phyloP scores from a whole-genome alignment of 1,139 yeast genomes.

The Sugiyamaella novakii region DNA sequence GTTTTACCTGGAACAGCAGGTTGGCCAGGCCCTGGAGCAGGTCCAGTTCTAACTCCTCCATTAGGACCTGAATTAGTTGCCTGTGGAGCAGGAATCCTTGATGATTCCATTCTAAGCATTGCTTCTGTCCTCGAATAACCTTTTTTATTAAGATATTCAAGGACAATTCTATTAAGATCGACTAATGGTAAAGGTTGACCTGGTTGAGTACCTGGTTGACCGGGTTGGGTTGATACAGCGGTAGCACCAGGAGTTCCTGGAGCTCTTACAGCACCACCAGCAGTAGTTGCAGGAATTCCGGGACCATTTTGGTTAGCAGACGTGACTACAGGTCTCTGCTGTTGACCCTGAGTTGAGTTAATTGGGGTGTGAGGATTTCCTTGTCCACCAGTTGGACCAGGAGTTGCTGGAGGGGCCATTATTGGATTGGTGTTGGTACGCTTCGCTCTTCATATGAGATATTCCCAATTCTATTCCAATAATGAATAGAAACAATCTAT shows the following conservation, averaged over 20 bases:
- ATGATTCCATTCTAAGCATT: conserved; percentile 84
- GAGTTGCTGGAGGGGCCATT: conserved; percentile 7
- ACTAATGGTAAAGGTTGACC: conserved; percentile 19
- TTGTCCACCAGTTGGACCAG: conserved; percentile 6
- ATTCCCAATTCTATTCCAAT: no score
- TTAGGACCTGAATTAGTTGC: conserved; percentile 26
- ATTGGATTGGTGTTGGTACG: no score
- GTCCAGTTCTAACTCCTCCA: conserved; percentile 28
- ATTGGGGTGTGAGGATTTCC: conserved; percentile 10
- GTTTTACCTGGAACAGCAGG: conserved; percentile 8
- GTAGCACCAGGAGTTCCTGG: conserved; percentile 19
- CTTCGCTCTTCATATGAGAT: no score
- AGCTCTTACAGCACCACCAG: conserved; percentile 5
- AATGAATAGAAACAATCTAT: no score
- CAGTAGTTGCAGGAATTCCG: conserved; percentile 1
- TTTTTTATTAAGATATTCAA: conserved; percentile 88
- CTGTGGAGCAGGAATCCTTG: conserved; percentile 66
- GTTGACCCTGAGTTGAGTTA: conserved; percentile 9
- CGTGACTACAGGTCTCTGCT: conserved; percentile 6
- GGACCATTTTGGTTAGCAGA: conserved; percentile 7
- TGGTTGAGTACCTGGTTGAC: conserved; percentile 26
- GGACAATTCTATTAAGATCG: conserved; percentile 78
- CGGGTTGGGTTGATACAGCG: conserved; percentile 21
- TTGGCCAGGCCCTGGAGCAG: conserved; percentile 19
- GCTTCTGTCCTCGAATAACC: conserved; percentile 96